phyloP scores from a whole-genome alignment of 768 basidiomycete species.

The Suillus variegatus region DNA sequence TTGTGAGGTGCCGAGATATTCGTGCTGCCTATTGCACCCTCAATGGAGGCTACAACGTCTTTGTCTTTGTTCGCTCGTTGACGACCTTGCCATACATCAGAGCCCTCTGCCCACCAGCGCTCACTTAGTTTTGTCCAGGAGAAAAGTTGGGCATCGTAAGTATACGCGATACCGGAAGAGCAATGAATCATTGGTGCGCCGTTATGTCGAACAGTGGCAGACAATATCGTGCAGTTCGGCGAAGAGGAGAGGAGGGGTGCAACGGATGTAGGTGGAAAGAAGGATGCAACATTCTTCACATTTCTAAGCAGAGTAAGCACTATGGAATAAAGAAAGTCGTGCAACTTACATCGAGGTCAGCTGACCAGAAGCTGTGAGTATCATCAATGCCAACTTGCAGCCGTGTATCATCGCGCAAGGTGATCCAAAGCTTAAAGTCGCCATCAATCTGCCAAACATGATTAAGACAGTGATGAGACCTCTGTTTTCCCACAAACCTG shows the following conservation, averaged over 20 bases:
- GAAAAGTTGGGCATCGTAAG: slow-evolving; percentile 69
- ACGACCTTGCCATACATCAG: slow-evolving; percentile 80
- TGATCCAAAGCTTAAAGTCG: slow-evolving; percentile 70
- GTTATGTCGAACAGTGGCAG: slow-evolving; percentile 72
- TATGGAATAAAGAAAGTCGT: not conserved
- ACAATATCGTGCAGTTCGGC: slow-evolving; percentile 61
- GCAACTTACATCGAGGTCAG: slow-evolving; percentile 71
- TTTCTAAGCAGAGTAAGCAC: slow-evolving; percentile 57
- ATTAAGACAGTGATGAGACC: not conserved
- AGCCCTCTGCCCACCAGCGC: slow-evolving; percentile 83
- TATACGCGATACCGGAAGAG: slow-evolving; percentile 75
- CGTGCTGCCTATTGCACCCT: slow-evolving; percentile 42
- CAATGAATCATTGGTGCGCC: slow-evolving; percentile 78
- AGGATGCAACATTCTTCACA: slow-evolving; percentile 61
- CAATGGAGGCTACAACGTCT: slow-evolving; percentile 56
- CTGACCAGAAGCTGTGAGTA: slow-evolving; percentile 71
- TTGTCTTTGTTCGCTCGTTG: slow-evolving; percentile 53
- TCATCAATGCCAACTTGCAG: slow-evolving; percentile 62
- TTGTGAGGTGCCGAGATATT: slow-evolving; percentile 41
- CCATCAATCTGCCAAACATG: slow-evolving; percentile 59
- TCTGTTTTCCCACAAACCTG: slow-evolving; percentile 49
- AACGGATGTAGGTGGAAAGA: slow-evolving; percentile 69
- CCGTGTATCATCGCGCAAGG: slow-evolving; percentile 71
- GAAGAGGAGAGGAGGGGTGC: slow-evolving; percentile 55
- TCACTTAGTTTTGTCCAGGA: slow-evolving; percentile 79